These are phyloP conservation scores for Fusarium continuum DNA, from an alignment of 2,329 filamentous ascomycete genomes.

Conservation along the genomic window DNA sequence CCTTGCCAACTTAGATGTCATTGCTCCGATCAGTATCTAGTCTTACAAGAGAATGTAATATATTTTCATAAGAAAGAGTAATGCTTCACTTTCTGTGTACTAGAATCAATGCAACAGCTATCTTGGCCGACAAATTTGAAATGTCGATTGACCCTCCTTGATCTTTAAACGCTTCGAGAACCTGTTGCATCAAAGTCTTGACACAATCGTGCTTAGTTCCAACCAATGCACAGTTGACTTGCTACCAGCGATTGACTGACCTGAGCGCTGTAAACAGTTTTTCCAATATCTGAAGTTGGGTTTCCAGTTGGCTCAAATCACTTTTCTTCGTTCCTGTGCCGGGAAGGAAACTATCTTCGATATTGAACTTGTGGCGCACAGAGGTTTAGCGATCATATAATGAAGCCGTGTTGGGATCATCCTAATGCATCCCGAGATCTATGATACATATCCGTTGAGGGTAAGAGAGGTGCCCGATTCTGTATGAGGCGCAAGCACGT, in stretches of 20 bases:
- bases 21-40: too few relatives aligned
- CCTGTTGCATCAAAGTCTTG: neutral
- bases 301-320: accelerated
- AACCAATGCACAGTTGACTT: neutral
- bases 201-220: neutral
- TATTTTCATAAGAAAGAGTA: too few relatives aligned
- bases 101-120: neutral
- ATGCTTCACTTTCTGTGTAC: neutral
- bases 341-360: neutral
- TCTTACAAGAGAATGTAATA: too few relatives aligned
- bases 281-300: neutral
- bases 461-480: neutral
- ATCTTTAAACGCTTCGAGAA: neutral
- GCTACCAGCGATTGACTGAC: neutral
- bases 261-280: neutral
- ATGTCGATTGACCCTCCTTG: neutral
- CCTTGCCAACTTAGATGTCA: too few relatives aligned
- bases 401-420: neutral
- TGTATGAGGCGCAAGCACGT: neutral
- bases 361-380: neutral
- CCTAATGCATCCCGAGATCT: slow-evolving; percentile 8
- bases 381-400: neutral
- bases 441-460: neutral
- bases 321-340: accelerated
- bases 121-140: neutral